Conservation (phyloP, 1,284 basidiomycete species). For the Cryptococcus sp. region DNA sequence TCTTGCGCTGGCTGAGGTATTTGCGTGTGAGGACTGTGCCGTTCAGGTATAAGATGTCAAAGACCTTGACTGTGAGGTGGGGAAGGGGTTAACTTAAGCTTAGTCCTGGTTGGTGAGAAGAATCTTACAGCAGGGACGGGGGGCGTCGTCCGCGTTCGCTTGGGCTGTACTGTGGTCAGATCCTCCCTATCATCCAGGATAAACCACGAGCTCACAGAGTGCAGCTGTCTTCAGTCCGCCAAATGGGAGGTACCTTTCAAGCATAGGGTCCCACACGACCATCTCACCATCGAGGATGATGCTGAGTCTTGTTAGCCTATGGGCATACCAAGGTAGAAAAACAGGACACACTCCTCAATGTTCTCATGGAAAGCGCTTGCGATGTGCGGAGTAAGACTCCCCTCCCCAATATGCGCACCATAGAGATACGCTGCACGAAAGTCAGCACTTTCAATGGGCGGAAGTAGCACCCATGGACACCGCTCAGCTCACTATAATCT, state of each 20-base stretch:
- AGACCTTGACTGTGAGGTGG: conserved; percentile 78
- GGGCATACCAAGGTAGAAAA: neutral
- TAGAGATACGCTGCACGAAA: conserved; percentile 62
- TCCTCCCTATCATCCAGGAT: neutral
- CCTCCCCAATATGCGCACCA: conserved; percentile 71
- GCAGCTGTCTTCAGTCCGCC: conserved; percentile 89
- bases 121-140: conserved; percentile 79
- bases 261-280: conserved; percentile 90
- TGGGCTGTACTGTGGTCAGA: conserved; percentile 55
- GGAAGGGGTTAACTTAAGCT: conserved; percentile 4
- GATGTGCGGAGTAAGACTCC: conserved; percentile 82
- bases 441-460: neutral
- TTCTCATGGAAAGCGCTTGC: conserved; percentile 67
- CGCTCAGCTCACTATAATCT: conserved; percentile 64
- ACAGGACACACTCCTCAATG: conserved; percentile 67
- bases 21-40: conserved; percentile 45
- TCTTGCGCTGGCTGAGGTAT: conserved; percentile 49
- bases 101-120: neutral
- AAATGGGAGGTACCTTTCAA: conserved; percentile 80
- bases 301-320: conserved; percentile 50
- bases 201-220: conserved; percentile 56
- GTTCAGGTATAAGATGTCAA: conserved; percentile 85
- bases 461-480: neutral
- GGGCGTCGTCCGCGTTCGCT: conserved; percentile 64
- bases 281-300: conserved; percentile 94